Base-by-base conservation (phyloP, 1,284 basidiomycete species). In the Ustilago shanxiensis region DNA sequence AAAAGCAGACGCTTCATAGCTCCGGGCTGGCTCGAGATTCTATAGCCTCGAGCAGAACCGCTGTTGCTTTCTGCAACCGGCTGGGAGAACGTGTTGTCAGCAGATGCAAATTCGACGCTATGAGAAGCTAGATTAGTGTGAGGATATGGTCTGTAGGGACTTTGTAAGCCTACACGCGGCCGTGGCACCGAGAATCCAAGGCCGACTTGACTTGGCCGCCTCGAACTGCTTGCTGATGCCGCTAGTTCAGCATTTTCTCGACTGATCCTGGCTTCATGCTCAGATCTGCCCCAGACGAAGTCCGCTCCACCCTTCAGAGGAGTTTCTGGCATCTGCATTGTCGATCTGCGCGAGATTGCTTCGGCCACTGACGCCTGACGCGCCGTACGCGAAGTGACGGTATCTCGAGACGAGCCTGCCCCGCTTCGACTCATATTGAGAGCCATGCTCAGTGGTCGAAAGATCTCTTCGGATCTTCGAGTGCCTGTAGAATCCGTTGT, bases 401-500 rank as follows among this genome's bases (percentile, higher is more conserved):
- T 68, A 7, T 68, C 60, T 31, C 66, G 35, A 8, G 66, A 59
- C 8, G 55, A 62, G 11, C 44, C 60, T 24, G 44, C 39, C 18
- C 60, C 53, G 26, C 53, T 39, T 9, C 60, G 28, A n/a, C 57
- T 60, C 54, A 50, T 45, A 16, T 22, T 56, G 3, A 47, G 37
- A 13, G 59, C 44, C 41, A 52, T 33, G 37, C 70, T 67, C 29
- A 68, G 55, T 13, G 71, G 71, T 0, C 67, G 56, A 20, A 75
- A 75, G 24, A 75, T 70, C 49, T 75, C 72, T 26, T 75, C 72
- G 1, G 66, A 66, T 4, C 39, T 41, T 29, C 59, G 24, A 7
- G 56, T n/a, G 5, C 35, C 56, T 0, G 16, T 54, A 4, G 56
- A 54, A 11, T 65, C 62, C 0, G 55, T 56, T 2, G 67, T 75